These are phyloP conservation scores for Taphrina populina DNA, from an alignment of 1,139 yeast genomes.

Conservation along the genomic window DNA sequence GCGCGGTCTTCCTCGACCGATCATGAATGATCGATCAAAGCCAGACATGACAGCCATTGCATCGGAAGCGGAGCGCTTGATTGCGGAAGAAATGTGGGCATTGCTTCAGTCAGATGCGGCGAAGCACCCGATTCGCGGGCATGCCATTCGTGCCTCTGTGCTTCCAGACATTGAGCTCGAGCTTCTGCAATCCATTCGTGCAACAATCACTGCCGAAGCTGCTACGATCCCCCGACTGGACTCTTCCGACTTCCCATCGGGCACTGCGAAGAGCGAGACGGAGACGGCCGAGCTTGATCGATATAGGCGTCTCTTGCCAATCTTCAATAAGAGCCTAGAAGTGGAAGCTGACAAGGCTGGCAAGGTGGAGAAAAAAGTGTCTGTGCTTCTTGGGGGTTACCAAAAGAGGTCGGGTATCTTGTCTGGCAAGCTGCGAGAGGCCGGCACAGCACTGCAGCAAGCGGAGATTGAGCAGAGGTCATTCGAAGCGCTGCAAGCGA, in stretches of 20 bases:
- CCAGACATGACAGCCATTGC: no score
- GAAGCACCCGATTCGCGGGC: constrained; percentile 44
- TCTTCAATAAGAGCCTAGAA: constrained; percentile 37
- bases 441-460: constrained; percentile 31
- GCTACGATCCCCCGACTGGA: constrained; percentile 37
- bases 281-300: neutral
- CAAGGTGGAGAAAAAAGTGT: constrained; percentile 46
- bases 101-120: constrained; percentile 55
- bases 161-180: constrained; percentile 44
- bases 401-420: constrained; percentile 30
- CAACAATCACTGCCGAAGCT: constrained; percentile 8
- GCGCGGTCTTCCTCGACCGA: constrained; percentile 55
- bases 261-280: constrained; percentile 24
- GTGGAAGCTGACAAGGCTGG: constrained; percentile 44
- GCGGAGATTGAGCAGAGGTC: constrained; percentile 23
- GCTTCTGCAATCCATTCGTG: constrained; percentile 19
- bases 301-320: constrained; percentile 1
- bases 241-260: constrained; percentile 4
- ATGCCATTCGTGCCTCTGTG: constrained; percentile 37
- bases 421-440: constrained; percentile 28
- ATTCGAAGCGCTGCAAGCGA: constrained; percentile 17
- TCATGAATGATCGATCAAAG: no score
- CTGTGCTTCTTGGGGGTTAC: constrained; percentile 47
- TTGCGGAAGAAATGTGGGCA: constrained; percentile 36
- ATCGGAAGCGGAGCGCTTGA: constrained; percentile 30